A percentile compares a stretch with the other conserved stretches of the same genome.
These are phyloP conservation scores for Candida corydali DNA, from an alignment of 805 yeast genomes.

Conservation along the genomic window DNA sequence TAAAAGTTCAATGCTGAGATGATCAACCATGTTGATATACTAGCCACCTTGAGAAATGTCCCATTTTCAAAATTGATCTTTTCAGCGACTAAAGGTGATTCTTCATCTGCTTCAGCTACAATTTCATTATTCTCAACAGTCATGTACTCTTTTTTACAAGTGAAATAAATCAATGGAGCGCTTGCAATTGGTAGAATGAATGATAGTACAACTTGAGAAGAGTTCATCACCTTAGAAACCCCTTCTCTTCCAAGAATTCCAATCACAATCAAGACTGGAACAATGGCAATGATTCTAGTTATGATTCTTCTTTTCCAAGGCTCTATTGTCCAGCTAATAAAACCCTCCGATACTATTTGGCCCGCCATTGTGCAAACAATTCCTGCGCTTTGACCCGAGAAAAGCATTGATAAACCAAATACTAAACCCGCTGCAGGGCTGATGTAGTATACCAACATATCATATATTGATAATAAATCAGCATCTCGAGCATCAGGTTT, in stretches of 20 bases:
- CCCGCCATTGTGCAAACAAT: slow-evolving; percentile 49
- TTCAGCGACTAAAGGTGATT: slow-evolving; percentile 12
- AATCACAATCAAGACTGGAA: slow-evolving; percentile 39
- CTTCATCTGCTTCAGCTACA: slow-evolving; percentile 13
- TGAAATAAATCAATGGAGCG: slow-evolving; percentile 44
- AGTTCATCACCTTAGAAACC: slow-evolving; percentile 41
- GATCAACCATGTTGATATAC: slow-evolving; percentile 37
- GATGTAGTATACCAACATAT: slow-evolving; percentile 40
- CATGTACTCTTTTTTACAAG: slow-evolving; percentile 36
- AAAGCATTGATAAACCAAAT: slow-evolving; percentile 43
- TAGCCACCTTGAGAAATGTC: slow-evolving; percentile 23
- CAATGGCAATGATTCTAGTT: slow-evolving; percentile 38
- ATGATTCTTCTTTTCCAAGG: slow-evolving; percentile 43
- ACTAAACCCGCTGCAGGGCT: slow-evolving; percentile 43
- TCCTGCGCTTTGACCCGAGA: slow-evolving; percentile 46
- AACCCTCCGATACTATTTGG: slow-evolving; percentile 43
- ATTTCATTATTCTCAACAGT: slow-evolving; percentile 26
- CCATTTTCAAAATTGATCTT: slow-evolving; percentile 40
- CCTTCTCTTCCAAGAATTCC: slow-evolving; percentile 39
- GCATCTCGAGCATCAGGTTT: slow-evolving; percentile 45
- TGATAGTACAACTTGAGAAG: slow-evolving; percentile 42
- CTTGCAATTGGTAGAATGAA: slow-evolving; percentile 41
- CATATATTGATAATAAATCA: slow-evolving; percentile 40
- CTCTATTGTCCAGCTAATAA: slow-evolving; percentile 39
- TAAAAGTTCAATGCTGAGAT: slow-evolving; percentile 38